A percentile compares a stretch with the other conserved stretches of the same genome.
Evolutionary conservation across 108 stramenopile species (phyloP).

Genomic region (Halocafeteria seosinensis): DNA sequence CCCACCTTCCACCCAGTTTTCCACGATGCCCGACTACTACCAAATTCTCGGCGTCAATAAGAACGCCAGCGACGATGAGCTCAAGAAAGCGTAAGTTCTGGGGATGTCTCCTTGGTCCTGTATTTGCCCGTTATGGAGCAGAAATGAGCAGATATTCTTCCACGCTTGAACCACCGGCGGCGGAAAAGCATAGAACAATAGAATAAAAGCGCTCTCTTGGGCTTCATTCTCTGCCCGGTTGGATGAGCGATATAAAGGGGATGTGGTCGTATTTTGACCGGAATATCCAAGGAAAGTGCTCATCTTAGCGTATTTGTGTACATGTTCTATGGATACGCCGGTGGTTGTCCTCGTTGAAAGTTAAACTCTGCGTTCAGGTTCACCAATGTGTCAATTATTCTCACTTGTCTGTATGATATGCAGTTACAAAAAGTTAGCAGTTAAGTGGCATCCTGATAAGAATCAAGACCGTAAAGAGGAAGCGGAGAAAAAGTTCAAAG

Average conservation of each 20-base stretch:
- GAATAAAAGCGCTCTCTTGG: too few species aligned
- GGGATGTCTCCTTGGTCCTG: not conserved
- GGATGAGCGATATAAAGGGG: too few species aligned
- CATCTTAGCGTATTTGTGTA: not conserved
- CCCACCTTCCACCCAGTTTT: too few species aligned
- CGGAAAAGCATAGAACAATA: too few species aligned
- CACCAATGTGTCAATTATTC: not conserved
- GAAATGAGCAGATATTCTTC: too few species aligned
- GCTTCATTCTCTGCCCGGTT: too few species aligned
- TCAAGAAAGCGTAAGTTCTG: slow-evolving; percentile 21
- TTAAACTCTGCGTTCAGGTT: not conserved
- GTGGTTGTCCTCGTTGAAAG: not conserved
- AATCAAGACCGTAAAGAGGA: slow-evolving; percentile 19
- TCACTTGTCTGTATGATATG: not conserved
- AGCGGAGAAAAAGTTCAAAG: slow-evolving; percentile 58
- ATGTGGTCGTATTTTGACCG: not conserved
- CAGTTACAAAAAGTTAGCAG: slow-evolving; percentile 23
- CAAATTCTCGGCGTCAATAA: slow-evolving; percentile 19
- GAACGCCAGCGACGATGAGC: slow-evolving; percentile 8
- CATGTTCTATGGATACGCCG: not conserved
- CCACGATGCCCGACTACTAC: slow-evolving; percentile 23
- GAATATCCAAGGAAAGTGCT: not conserved
- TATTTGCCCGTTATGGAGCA: not conserved
- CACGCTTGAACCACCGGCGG: too few species aligned
- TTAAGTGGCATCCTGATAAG: slow-evolving; percentile 34